Conservation (phyloP, 2,329 filamentous ascomycete genomes). For the Tricladium varicosporioides region DNA sequence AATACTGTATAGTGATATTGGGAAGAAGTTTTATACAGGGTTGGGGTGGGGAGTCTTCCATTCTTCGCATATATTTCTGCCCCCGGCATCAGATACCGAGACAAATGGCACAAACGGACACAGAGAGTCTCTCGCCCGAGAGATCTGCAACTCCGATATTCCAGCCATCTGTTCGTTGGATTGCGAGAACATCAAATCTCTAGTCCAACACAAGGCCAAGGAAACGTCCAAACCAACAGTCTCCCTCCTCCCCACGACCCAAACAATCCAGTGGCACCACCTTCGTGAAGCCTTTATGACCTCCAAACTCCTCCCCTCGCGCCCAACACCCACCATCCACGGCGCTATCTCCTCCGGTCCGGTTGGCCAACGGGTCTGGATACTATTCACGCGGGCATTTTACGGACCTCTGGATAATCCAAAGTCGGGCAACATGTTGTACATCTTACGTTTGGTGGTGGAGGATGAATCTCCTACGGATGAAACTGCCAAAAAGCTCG, state of each 20-base stretch:
- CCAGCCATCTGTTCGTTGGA: constrained; percentile 61
- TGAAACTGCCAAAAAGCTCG: constrained; percentile 52
- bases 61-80: constrained; percentile 69
- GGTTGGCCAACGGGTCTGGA: constrained; percentile 63
- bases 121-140: constrained; percentile 9
- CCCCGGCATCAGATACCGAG: constrained; percentile 13
- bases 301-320: constrained; percentile 54
- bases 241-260: constrained; percentile 65
- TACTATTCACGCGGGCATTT: constrained; percentile 68
- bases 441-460: constrained; percentile 67
- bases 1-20: constrained; percentile 83
- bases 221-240: constrained; percentile 42
- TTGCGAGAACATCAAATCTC: constrained; percentile 57
- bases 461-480: constrained; percentile 49
- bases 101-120: constrained; percentile 25
- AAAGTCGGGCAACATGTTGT: constrained; percentile 60
- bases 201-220: constrained; percentile 40
- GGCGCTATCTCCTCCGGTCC: constrained; percentile 63
- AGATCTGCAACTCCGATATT: constrained; percentile 57
- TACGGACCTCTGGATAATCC: constrained; percentile 48
- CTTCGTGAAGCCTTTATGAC: constrained; percentile 78
- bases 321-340: constrained; percentile 54
- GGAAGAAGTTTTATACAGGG: constrained; percentile 75
- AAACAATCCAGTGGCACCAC: constrained; percentile 74
- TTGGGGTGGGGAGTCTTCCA: constrained; percentile 74